Evolutionary conservation across 164 flowering plant species (phyloP), one percentile per base, ranked within the genome.

Genomic region (Houttuynia cordata): DNA sequence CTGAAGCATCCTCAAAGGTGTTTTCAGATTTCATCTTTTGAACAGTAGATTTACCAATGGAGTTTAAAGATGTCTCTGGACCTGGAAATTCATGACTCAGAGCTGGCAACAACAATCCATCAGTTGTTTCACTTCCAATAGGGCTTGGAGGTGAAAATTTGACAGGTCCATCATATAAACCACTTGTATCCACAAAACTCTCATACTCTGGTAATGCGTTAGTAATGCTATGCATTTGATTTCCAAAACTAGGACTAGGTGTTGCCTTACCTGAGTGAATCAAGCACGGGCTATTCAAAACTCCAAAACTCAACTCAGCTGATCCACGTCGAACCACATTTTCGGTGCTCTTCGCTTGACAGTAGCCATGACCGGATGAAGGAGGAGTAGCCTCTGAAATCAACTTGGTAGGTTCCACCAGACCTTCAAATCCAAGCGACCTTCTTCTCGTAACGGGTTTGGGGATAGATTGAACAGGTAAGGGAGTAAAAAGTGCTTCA

Each of bases 51-150:
- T 67, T 62, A 58, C 76, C 79, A 24, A 67, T 51, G 0, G 80
- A 70, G 68, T 66, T 52, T 25, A 70, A 64, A 72, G 77, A 68
- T 25, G 73, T 59, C 18, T 62, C 23, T 34, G 70, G 62, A 62
- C 56, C 65, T 60, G 73, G 64, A 52, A 82, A 78, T 64, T 72
- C 77, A 67, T 77, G 79, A 72, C 75, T 80, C 30, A 74, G 70
- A 68, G 68, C 76, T 56, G 70, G 67, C 66, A 68, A 51, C 22
- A 72, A 65, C 6, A 66, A 59, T 61, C 68, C 59, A 58, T 67
- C 70, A 25, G 55, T 49, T 55, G 79, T 68, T 70, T 75, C 80
- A 68, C n/a, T n/a, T n/a, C n/a, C n/a, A n/a, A n/a, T n/a, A n/a
- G n/a, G n/a, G n/a, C n/a, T n/a, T n/a, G n/a, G n/a, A n/a, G n/a